These are phyloP conservation scores for Xerophyta viscosa DNA, from an alignment of 106 monocot genomes.

Conservation along the genomic window DNA sequence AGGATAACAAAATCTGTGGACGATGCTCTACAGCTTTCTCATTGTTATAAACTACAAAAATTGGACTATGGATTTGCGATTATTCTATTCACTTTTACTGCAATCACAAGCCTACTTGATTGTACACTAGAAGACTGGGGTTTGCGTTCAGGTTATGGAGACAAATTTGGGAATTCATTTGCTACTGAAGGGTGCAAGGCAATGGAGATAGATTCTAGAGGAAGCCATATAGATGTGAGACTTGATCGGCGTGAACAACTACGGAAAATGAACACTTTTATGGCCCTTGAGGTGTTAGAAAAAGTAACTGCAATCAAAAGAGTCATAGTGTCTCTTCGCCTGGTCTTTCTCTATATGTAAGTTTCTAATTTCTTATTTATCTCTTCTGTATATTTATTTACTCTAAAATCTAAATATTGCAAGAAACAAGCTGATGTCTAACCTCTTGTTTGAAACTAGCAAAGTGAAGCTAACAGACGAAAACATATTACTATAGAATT, in stretches of 20 bases:
- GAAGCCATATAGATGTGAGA: conserved; percentile 25
- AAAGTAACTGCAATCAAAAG: conserved; percentile 54
- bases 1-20: conserved; percentile 77
- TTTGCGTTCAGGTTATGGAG: conserved; percentile 25
- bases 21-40: conserved; percentile 60
- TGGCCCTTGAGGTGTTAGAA: conserved; percentile 54
- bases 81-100: conserved; percentile 49
- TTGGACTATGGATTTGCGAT: conserved; percentile 50
- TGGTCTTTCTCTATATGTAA: conserved; percentile 77
- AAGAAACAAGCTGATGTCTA: too few species aligned
- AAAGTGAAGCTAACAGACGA: too few species aligned
- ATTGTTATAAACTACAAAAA: conserved; percentile 37
- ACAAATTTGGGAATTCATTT: conserved; percentile 15
- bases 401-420: too few species aligned
- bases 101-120: conserved; percentile 56
- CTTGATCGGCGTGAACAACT: conserved; percentile 44
- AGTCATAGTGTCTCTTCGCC: conserved; percentile 51
- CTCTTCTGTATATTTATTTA: not conserved
- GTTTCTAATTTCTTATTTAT: conserved; percentile 4
- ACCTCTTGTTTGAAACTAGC: too few species aligned
- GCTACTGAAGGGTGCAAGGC: conserved; percentile 8
- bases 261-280: conserved; percentile 32
- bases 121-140: conserved; percentile 66
- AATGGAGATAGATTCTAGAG: conserved; percentile 43
- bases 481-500: too few species aligned